A percentile compares a stretch with the other conserved stretches of the same genome.
Conservation (phyloP, 768 basidiomycete genomes). For the Chalciporus chontae region DNA sequence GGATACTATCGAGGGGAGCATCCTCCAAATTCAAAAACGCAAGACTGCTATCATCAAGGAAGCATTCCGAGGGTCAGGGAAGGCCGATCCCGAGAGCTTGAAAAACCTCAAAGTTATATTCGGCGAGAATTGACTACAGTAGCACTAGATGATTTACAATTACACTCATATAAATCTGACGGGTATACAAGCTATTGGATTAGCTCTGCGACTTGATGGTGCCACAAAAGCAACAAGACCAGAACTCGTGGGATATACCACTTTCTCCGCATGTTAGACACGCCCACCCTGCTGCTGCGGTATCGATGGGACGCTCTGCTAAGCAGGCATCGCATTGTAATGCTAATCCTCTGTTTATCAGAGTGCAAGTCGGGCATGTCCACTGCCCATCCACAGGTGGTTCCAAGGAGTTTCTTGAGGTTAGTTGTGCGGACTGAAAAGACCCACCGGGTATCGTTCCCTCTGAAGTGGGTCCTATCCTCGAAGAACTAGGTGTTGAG, state of each 20-base stretch:
- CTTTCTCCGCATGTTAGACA: constrained; percentile 63
- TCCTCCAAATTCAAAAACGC: constrained; percentile 77
- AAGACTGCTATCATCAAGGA: constrained; percentile 87
- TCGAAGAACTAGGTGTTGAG: constrained; percentile 24
- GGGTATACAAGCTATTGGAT: background rate
- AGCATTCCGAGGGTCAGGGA: constrained; percentile 63
- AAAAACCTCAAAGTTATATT: constrained; percentile 61
- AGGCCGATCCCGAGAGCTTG: constrained; percentile 64
- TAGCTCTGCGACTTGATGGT: constrained; percentile 47
- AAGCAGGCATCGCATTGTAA: constrained; percentile 64
- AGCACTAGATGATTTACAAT: background rate
- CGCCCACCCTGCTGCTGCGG: constrained; percentile 52
- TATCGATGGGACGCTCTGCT: constrained; percentile 35
- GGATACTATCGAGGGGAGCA: constrained; percentile 76
- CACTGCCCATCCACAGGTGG: constrained; percentile 33
- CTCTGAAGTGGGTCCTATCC: background rate
- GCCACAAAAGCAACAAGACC: constrained; percentile 76
- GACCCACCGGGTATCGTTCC: constrained; percentile 1
- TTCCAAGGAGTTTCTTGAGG: background rate
- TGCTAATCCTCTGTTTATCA: constrained; percentile 49
- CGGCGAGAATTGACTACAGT: constrained; percentile 5
- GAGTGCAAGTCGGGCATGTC: constrained; percentile 61
- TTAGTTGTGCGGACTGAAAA: background rate
- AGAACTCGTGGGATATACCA: constrained; percentile 60
- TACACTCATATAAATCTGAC: background rate